Evolutionary conservation across 805 yeast species (phyloP).

Genomic region (Kodamaea jinghongensis): DNA sequence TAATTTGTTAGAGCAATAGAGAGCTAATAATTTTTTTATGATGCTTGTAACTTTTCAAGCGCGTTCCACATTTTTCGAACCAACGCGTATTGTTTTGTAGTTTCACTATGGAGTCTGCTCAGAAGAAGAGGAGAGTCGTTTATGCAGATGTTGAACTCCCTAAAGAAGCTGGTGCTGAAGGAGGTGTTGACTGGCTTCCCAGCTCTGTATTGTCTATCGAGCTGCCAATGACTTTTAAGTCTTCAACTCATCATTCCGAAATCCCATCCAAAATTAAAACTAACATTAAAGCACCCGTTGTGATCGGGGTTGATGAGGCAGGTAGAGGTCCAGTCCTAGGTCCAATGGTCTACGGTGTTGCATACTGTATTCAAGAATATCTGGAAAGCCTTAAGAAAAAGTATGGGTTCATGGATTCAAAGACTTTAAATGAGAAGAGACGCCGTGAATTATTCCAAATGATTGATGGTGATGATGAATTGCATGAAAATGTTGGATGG

Average conservation of each 20-base stretch:
- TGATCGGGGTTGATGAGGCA: conserved; percentile 95
- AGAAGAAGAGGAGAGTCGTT: no score
- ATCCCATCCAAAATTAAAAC: conserved; percentile 43
- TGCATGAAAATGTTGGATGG: conserved; percentile 73
- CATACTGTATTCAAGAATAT: conserved; percentile 65
- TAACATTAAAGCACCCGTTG: conserved; percentile 39
- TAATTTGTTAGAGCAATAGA: background rate
- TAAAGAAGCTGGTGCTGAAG: no score
- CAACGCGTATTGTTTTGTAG: no score
- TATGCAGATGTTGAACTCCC: no score
- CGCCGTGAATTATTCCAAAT: conserved; percentile 60
- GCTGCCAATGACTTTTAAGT: conserved; percentile 27
- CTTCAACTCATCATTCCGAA: conserved; percentile 49
- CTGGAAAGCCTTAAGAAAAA: conserved; percentile 45
- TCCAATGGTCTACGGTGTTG: conserved; percentile 94
- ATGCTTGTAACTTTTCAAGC: no score
- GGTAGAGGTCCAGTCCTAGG: conserved; percentile 98
- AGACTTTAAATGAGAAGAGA: conserved; percentile 70
- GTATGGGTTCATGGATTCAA: conserved; percentile 92
- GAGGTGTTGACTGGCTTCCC: conserved; percentile 29
- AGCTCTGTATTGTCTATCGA: conserved; percentile 28
- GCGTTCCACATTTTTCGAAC: no score
- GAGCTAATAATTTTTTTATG: no score
- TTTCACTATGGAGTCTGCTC: no score
- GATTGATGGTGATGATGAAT: conserved; percentile 43